Conservation (phyloP, 2,329 filamentous ascomycete species). For the Penicillium nordicum region DNA sequence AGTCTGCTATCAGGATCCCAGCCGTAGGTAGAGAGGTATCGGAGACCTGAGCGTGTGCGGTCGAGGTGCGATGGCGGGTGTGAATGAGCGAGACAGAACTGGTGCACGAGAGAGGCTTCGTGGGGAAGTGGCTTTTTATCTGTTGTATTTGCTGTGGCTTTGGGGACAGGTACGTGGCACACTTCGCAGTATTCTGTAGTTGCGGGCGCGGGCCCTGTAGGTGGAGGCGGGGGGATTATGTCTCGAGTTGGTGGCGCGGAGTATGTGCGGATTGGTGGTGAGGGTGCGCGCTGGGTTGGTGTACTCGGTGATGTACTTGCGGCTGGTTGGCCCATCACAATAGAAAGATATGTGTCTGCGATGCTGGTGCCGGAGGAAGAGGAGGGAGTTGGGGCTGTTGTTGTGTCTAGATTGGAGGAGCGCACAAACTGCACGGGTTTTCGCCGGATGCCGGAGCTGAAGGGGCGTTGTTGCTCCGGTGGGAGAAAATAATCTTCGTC, state of each 20-base stretch:
- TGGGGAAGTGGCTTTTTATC: constrained; percentile 30
- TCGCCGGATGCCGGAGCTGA: constrained; percentile 61
- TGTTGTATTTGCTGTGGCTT: constrained; percentile 20
- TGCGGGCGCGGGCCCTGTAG: neutral
- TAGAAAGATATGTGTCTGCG: constrained; percentile 46
- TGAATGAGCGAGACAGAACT: constrained; percentile 55
- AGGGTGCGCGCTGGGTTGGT: neutral
- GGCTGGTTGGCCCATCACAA: constrained; percentile 37
- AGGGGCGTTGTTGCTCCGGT: constrained; percentile 57
- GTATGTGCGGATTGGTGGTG: constrained; percentile 9
- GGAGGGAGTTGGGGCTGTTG: constrained; percentile 30
- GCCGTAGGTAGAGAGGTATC: constrained; percentile 56
- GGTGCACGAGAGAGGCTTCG: constrained; percentile 54
- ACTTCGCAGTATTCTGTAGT: constrained; percentile 47
- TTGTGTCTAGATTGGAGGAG: constrained; percentile 39
- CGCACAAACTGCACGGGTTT: constrained; percentile 60
- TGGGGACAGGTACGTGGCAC: constrained; percentile 54
- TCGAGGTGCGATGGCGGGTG: constrained; percentile 58
- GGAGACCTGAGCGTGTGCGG: constrained; percentile 53
- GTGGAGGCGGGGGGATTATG: constrained; percentile 1
- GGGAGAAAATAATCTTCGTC: constrained; percentile 59
- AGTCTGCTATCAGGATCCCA: constrained; percentile 60
- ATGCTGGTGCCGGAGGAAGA: constrained; percentile 29
- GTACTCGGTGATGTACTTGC: constrained; percentile 11
- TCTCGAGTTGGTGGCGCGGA: constrained; percentile 14